Base-by-base conservation (phyloP, 2,329 filamentous ascomycete genomes). In the Paecilomyces formosus region DNA sequence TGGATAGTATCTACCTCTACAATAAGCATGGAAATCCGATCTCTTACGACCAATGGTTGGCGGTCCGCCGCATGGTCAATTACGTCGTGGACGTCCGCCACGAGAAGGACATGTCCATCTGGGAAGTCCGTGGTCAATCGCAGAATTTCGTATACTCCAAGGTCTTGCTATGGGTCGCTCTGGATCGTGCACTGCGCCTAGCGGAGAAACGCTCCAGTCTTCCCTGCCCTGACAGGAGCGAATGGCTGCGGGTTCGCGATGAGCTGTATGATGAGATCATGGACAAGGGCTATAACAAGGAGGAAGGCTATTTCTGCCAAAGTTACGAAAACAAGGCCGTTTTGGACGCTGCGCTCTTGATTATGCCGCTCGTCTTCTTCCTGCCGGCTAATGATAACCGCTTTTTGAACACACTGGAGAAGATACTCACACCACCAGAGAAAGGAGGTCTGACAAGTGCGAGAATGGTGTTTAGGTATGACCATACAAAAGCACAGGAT, bases 81-180 rank as follows among this genome's bases (percentile, higher is more conserved):
- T 88, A 89, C 65, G 86, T 90, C 39, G 78, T 90, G 61, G 85
- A 81, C 0, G 84, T 91, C 56, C 82, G 86, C 69, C 74, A 86
- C 58, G 76, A 86, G 51, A 84, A 85, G 12, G 88, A 92, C 68
- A 91, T 91, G 88, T 90, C 87, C 2, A 92, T 92, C 65, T 92
- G 88, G 89, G 89, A 92, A 70, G 88, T 90, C 5, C 83, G 88
- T 50, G 88, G 88, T 63, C 77, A 85, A 66, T 88, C 88, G 68
- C 88, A 91, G 71, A 84, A 90, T 67, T 92, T 91, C 64, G 84
- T 87, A 13, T 92, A 92, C 73, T 89, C 86, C n/a, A 90, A 92
- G 69, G 81, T 92, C 62, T 89, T 92, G 86, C 80, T 92, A 22
- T 92, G 88, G 89, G 89, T 92, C 3, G 88, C 88, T 18, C 85